These are phyloP conservation scores for Brassica hybrid DNA, from an alignment of 441 rosid species.

Conservation along the genomic window DNA sequence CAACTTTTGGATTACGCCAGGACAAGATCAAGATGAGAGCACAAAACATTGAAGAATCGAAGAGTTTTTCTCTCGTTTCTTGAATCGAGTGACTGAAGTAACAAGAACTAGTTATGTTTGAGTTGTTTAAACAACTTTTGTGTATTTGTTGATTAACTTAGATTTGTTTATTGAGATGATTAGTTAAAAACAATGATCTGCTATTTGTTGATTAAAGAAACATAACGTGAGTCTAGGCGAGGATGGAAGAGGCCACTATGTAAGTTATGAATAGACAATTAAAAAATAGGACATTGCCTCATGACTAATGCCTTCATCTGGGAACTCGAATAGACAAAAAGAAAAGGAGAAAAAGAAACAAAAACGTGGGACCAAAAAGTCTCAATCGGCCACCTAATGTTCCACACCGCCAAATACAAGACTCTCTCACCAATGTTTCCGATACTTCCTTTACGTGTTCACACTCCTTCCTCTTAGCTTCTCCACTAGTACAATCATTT, in stretches of 20 bases:
- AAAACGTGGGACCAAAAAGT: slow-evolving; percentile 16
- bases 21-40: neutral
- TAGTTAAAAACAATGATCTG: neutral
- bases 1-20: neutral
- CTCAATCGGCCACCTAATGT: slow-evolving; percentile 35
- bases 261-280: neutral
- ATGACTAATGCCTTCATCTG: slow-evolving; percentile 10
- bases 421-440: slow-evolving; percentile 9
- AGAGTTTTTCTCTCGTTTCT: neutral
- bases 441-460: slow-evolving; percentile 44
- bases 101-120: too few relatives aligned
- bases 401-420: slow-evolving; percentile 39
- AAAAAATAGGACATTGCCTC: neutral
- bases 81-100: neutral
- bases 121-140: neutral
- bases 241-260: slow-evolving; percentile 21
- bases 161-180: neutral
- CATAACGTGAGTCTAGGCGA: slow-evolving; percentile 4
- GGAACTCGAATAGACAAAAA: neutral
- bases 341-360: neutral
- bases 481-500: slow-evolving; percentile 27
- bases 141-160: neutral
- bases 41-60: neutral
- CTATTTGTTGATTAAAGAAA: neutral
- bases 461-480: slow-evolving; percentile 28